Conservation (phyloP, 768 basidiomycete species). For the Leccinum obscurum region DNA sequence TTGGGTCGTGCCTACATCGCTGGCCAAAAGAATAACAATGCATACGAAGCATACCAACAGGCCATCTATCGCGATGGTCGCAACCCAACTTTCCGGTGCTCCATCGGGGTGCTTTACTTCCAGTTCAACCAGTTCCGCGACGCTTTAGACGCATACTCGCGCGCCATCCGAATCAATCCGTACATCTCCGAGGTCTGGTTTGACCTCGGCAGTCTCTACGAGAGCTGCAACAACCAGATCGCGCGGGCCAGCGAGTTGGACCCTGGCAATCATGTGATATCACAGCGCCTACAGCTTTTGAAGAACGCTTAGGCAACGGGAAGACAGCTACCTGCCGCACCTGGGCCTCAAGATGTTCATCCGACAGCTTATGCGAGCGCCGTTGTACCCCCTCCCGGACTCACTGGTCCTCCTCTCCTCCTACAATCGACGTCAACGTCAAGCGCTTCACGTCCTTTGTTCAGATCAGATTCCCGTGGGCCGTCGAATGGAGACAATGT, state of each 20-base stretch:
- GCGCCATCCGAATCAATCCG: constrained; percentile 97
- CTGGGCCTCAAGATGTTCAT: constrained; percentile 93
- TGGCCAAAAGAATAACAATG: constrained; percentile 98
- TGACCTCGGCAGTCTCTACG: constrained; percentile 94
- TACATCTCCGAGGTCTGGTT: constrained; percentile 87
- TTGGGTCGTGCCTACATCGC: constrained; percentile 99
- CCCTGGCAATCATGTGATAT: constrained; percentile 79
- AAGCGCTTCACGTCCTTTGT: constrained; percentile 41
- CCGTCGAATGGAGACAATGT: constrained; percentile 40
- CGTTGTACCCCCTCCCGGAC: constrained; percentile 66
- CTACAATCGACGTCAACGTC: constrained; percentile 45
- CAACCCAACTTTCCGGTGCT: constrained; percentile 99
- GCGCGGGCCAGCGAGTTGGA: constrained; percentile 94
- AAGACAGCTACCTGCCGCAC: constrained; percentile 77
- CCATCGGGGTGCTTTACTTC: constrained; percentile 98
- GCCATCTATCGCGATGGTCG: constrained; percentile 98
- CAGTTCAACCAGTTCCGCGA: constrained; percentile 99
- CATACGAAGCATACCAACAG: constrained; percentile 99
- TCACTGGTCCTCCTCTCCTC: constrained; percentile 67
- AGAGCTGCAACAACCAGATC: constrained; percentile 98
- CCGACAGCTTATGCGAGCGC: constrained; percentile 90
- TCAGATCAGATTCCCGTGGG: constrained; percentile 69
- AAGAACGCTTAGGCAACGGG: constrained; percentile 78
- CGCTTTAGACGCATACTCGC: constrained; percentile 97
- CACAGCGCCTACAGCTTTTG: constrained; percentile 74